Base-by-base conservation (phyloP, 1,284 basidiomycete genomes). In the Sanghuangporus baumii region DNA sequence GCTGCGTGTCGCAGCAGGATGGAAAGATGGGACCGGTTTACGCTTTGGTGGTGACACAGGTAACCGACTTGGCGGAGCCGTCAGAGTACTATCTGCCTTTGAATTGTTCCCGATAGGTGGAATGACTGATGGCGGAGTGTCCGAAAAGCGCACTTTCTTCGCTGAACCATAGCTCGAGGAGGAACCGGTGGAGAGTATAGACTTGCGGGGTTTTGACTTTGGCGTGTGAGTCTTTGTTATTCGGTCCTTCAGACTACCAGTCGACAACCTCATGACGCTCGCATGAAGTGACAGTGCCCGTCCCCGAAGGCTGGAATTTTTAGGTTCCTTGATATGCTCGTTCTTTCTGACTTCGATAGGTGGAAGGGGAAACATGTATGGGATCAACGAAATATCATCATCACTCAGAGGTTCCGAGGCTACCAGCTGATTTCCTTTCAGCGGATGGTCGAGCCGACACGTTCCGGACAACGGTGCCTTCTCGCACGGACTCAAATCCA, bases 71-170 rank as follows among this genome's bases (percentile, higher is more conserved):
- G 52, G 12, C 12, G 52, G n/a, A 36, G 26, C 37, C 52, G 34
- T 16, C 12, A 36, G 16, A 36, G 37, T 36, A 31, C 31, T 11
- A 36, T 18, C 5, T 23, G 41, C 55, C 26, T 46, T 55, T 55
- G 59, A 18, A 47, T 1, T 12, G 55, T 48, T 52, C 51, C 34
- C 12, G 36, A 23, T 11, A 20, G 37, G 43, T 18, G 55, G 55
- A 18, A 62, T 60, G 31, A 48, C 47, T 16, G 43, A 55, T 8
- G 60, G 60, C 14, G 43, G 52, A 34, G 8, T 23, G 20, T 23
- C 43, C 8, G 64, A 65, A 46, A 65, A 65, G 36, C 61, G 60
- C 5, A 65, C 64, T 51, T 60, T 65, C 57, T 62, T 65, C 20
- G 36, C 40, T 5, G 37, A 37, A n/a, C 40, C 40, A 37, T 37